Evolutionary conservation across 2,329 filamentous ascomycete genomes (phyloP).

Genomic region (Aspergillus bombycis): DNA sequence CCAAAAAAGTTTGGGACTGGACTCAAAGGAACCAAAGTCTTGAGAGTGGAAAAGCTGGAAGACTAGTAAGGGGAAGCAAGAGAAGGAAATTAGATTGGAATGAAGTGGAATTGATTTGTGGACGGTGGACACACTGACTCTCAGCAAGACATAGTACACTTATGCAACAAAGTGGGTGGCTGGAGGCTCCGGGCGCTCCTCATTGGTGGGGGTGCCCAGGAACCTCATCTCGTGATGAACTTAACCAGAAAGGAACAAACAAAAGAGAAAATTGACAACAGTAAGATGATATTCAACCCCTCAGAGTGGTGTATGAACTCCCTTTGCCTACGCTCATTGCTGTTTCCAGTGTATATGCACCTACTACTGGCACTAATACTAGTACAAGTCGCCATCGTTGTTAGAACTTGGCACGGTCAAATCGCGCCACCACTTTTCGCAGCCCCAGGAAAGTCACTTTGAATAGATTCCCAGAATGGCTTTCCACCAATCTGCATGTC

Average conservation of each 20-base stretch:
- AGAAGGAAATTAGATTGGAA: background rate
- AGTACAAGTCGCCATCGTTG: too few relatives aligned
- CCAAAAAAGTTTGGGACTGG: background rate
- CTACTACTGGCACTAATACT: background rate
- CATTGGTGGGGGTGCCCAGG: slow-evolving; percentile 20
- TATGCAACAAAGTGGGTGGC: slow-evolving; percentile 26
- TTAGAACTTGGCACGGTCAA: background rate
- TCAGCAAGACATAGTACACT: background rate
- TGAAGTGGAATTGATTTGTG: background rate
- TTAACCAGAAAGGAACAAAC: background rate
- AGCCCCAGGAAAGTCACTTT: slow-evolving; percentile 33
- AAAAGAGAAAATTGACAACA: background rate
- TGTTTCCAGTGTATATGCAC: background rate
- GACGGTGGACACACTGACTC: background rate
- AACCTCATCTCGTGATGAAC: slow-evolving; percentile 7
- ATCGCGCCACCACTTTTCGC: slow-evolving; percentile 25
- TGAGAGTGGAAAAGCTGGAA: background rate
- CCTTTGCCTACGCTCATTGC: background rate
- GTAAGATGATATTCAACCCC: background rate
- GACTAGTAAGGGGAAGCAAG: background rate
- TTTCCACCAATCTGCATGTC: slow-evolving; percentile 36
- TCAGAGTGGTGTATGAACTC: background rate
- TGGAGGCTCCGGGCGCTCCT: slow-evolving; percentile 18
- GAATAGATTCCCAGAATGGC: slow-evolving; percentile 34
- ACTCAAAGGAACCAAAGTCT: background rate